Evolutionary conservation across 805 yeast species (phyloP).

Genomic region (Citeromyces nyonsensis): DNA sequence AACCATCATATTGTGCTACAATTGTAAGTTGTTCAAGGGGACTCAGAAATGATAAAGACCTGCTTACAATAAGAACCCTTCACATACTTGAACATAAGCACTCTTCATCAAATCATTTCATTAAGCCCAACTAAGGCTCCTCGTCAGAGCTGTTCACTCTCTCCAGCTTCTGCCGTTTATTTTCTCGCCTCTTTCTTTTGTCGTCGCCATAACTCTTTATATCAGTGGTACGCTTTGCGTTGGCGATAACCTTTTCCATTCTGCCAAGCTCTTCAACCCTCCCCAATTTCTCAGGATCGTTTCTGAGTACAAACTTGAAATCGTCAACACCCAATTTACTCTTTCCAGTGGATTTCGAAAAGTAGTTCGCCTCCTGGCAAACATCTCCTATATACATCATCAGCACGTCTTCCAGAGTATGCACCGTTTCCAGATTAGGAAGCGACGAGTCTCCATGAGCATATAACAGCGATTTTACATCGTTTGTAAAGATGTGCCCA

Average conservation of each 20-base stretch:
- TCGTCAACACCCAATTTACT: slow-evolving; percentile 59
- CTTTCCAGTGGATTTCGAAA: slow-evolving; percentile 27
- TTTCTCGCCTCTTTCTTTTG: too few relatives aligned
- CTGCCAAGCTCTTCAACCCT: slow-evolving; percentile 50
- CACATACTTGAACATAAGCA: too few relatives aligned
- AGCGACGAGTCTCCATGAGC: slow-evolving; percentile 64
- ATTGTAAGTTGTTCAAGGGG: too few relatives aligned
- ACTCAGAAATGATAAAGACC: too few relatives aligned
- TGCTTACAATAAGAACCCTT: too few relatives aligned
- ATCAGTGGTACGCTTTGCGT: too few relatives aligned
- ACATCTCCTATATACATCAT: slow-evolving; percentile 48
- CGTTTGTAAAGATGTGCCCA: slow-evolving; percentile 17
- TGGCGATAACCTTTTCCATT: slow-evolving; percentile 36
- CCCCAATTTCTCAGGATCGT: slow-evolving; percentile 52
- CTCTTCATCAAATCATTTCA: too few relatives aligned
- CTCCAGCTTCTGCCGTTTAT: too few relatives aligned
- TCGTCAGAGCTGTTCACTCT: too few relatives aligned
- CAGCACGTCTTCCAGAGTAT: slow-evolving; percentile 51
- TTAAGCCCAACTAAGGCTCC: too few relatives aligned
- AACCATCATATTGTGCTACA: too few relatives aligned
- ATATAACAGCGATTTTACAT: slow-evolving; percentile 41
- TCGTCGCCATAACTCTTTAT: too few relatives aligned
- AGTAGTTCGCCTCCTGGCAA: slow-evolving; percentile 33
- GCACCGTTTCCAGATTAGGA: slow-evolving; percentile 52
- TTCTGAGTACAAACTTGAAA: slow-evolving; percentile 52